Evolutionary conservation across 2,329 filamentous ascomycete species (phyloP), one percentile per base, ranked within the genome.

Genomic region (Neoascochyta sp.): DNA sequence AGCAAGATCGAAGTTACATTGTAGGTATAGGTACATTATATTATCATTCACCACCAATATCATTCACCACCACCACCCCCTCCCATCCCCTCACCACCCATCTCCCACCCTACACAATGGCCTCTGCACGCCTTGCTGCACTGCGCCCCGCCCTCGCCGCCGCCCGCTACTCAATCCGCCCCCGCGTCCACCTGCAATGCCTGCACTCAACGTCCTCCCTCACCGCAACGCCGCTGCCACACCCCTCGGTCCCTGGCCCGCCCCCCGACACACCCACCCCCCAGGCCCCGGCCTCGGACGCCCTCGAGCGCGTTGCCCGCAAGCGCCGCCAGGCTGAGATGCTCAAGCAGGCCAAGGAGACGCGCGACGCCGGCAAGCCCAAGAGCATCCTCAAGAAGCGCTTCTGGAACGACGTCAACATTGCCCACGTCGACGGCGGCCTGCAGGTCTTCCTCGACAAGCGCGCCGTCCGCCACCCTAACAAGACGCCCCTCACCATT

Each of bases 331-430:
- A 76, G 51, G 68, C 68, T 3, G 69, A 73, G 37, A 50, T 68
- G 18, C 55, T 76, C 36, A 55, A 66, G 38, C 56, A 67, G 50
- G 67, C 67, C 4, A 66, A 70, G 40, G 57, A 68, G 41, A 42
- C 66, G 29, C 64, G 60, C 27, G 55, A 65, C 29, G 62, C 67
- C 3, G 44, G 42, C 23, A 72, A 73, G 42, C 68, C 71, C 2
- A 57, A 61, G 11, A 67, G 60, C 19, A 54, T 75, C 34, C 71
- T 81, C 53, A 73, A 72, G 54, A 85, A 80, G 68, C 76, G 89
- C 30, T 95, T 95, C 68, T 96, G 90, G 90, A 86, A 83, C 62
- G 76, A 92, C 56, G 86, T 92, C 2, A 63, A 73, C 39, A 80
- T 95, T 20, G 71, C 75, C 44, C 77, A 63, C 18, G 46, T 47